Evolutionary conservation across 2,329 filamentous ascomycete genomes (phyloP).

Genomic region (Trichophyton simii): DNA sequence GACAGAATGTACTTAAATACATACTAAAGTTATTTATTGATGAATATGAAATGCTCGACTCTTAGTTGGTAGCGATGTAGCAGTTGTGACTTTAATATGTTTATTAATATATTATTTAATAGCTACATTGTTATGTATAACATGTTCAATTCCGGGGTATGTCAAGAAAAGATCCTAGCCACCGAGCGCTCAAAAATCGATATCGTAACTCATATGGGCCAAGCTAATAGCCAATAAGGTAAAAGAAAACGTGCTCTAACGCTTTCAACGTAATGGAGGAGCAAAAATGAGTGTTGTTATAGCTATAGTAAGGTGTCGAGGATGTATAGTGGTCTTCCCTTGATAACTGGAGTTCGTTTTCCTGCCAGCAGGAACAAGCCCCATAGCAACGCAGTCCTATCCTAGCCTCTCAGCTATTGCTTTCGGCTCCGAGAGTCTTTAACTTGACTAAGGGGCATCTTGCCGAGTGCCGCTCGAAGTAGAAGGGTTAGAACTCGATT

Average conservation of each 20-base stretch:
- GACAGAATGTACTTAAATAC: background rate
- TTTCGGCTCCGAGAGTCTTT: background rate
- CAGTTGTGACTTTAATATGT: background rate
- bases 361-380: conserved; percentile 1
- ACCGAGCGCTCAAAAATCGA: background rate
- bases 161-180: background rate
- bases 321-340: background rate
- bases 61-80: background rate
- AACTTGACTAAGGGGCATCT: background rate
- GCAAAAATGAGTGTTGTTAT: background rate
- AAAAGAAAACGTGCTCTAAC: background rate
- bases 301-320: background rate
- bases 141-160: background rate
- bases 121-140: background rate
- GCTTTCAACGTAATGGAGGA: background rate
- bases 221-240: background rate
- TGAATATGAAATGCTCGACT: background rate
- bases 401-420: background rate
- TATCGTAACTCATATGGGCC: background rate
- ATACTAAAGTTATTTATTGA: background rate
- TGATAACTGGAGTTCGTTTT: background rate
- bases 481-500: background rate
- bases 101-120: background rate
- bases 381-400: conserved; percentile 1
- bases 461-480: background rate